Evolutionary conservation across 73 alveolate genomes (phyloP), one percentile per base, ranked within the genome.

Genomic region (Paramecium caudatum): DNA sequence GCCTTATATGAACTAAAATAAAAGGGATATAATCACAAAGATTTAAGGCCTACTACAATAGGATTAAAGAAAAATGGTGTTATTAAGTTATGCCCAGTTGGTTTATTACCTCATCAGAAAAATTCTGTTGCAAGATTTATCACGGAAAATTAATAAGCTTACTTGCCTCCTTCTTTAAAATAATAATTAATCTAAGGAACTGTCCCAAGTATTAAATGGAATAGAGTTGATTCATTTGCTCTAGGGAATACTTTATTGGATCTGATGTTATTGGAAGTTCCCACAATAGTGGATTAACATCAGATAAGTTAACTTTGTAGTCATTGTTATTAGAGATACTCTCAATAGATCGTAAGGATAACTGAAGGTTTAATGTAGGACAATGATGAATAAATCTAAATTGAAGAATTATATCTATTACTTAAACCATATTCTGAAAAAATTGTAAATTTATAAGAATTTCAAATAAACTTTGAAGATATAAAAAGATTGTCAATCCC

Each of bases 71-170:
- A 43, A 32, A 27, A 32, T 65, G 47, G 83, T 27, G 30, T 9
- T 5, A 12, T 55, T 2, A 65, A 65, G 34, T 30, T 65, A 0
- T 10, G 83, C 17, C 83, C 83, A 2, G 15, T 36, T 3, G 83
- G 83, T 3, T 30, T 65, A 6, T n/a, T 30, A 17, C 39, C 32
- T 9, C 33, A 65, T 34, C 15, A 65, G 17, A 65, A 30, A 13
- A 65, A 65, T 21, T 65, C 83, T 12, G 49, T 65, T 55, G 49
- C 83, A 25, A 36, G 83, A 23, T 65, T 65, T 30, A 33, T 65
- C 4, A 30, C 39, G 5, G 47, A 65, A 33, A 65, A 65, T 33
- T 30, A 33, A 30, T 65, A 33, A 12, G 34, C 83, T 36, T 65
- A 65, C 32, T 6, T 65, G 1, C 83, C 83, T 33, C 13, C 49